phyloP scores from a whole-genome alignment of 345 rosid species.

The Reutealis trisperma region DNA sequence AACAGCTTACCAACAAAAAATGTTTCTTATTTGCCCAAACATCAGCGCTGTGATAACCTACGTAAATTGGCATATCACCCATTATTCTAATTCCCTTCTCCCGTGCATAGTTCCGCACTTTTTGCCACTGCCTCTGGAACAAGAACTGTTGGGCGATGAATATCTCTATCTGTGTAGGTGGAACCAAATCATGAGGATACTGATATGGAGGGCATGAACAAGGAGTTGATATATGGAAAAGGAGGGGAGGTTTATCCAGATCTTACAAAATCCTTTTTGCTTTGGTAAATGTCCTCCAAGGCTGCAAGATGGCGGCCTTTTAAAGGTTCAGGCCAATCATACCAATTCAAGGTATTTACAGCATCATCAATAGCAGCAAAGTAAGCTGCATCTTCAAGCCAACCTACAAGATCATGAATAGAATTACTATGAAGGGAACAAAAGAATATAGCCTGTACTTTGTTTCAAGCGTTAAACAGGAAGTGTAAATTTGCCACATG shows the following conservation, averaged over 20 bases:
- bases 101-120: slow-evolving; percentile 67
- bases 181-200: slow-evolving; percentile 22
- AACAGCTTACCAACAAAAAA: slow-evolving; percentile 69
- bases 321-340: slow-evolving; percentile 81
- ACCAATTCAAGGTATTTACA: slow-evolving; percentile 68
- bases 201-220: not conserved
- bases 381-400: slow-evolving; percentile 98
- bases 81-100: slow-evolving; percentile 75
- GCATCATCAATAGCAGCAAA: slow-evolving; percentile 85
- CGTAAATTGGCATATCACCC: slow-evolving; percentile 99
- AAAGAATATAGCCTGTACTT: not conserved
- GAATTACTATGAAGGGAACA: not conserved
- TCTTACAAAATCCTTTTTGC: slow-evolving; percentile 79
- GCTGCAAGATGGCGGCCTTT: slow-evolving; percentile 84
- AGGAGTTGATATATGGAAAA: slow-evolving; percentile 12
- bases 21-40: slow-evolving; percentile 96
- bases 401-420: slow-evolving; percentile 50
- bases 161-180: slow-evolving; percentile 60
- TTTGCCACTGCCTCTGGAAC: slow-evolving; percentile 96
- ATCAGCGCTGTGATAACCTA: slow-evolving; percentile 95
- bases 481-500: not conserved
- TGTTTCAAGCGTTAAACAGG: not conserved
- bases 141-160: slow-evolving; percentile 91
- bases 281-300: slow-evolving; percentile 75
- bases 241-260: slow-evolving; percentile 21